phyloP scores from a whole-genome alignment of 2,329 filamentous ascomycete genomes.

The Colletotrichum simmondsii region DNA sequence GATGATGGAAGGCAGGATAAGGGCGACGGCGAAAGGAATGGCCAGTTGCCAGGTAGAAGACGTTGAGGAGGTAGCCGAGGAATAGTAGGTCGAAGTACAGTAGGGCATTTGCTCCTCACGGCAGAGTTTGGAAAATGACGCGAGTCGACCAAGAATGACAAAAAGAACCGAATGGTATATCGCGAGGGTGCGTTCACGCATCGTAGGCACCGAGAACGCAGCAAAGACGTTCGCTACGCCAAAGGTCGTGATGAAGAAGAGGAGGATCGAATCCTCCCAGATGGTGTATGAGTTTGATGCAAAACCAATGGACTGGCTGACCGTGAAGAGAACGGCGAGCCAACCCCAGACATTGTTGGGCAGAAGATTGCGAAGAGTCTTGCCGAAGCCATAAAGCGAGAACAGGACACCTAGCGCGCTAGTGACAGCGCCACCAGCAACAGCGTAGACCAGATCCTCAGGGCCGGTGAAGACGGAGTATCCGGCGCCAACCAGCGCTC shows the following conservation, averaged over 20 bases:
- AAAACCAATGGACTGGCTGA: slow-evolving; percentile 92
- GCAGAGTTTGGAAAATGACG: slow-evolving; percentile 91
- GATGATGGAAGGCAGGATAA: slow-evolving; percentile 79
- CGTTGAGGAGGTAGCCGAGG: slow-evolving; percentile 89
- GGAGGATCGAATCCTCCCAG: slow-evolving; percentile 95
- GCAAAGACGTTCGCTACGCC: slow-evolving; percentile 79
- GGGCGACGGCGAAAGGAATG: slow-evolving; percentile 80
- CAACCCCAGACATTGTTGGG: slow-evolving; percentile 90
- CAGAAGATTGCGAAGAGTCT: slow-evolving; percentile 63
- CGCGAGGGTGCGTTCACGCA: slow-evolving; percentile 77
- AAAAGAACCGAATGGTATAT: slow-evolving; percentile 89
- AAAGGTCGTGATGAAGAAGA: slow-evolving; percentile 92
- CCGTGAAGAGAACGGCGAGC: slow-evolving; percentile 81
- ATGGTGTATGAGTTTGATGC: slow-evolving; percentile 98
- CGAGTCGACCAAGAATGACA: slow-evolving; percentile 79
- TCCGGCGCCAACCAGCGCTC: slow-evolving; percentile 44
- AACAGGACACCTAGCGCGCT: slow-evolving; percentile 54
- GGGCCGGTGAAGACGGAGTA: slow-evolving; percentile 48
- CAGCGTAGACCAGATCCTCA: slow-evolving; percentile 45
- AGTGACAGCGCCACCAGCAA: slow-evolving; percentile 54
- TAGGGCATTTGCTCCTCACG: slow-evolving; percentile 98
- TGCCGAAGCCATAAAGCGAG: slow-evolving; percentile 55
- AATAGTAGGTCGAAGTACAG: slow-evolving; percentile 95
- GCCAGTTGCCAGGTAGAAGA: slow-evolving; percentile 90
- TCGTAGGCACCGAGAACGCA: slow-evolving; percentile 77